Base-by-base conservation (phyloP, 768 basidiomycete species). In the Xerocomellus intermedius region DNA sequence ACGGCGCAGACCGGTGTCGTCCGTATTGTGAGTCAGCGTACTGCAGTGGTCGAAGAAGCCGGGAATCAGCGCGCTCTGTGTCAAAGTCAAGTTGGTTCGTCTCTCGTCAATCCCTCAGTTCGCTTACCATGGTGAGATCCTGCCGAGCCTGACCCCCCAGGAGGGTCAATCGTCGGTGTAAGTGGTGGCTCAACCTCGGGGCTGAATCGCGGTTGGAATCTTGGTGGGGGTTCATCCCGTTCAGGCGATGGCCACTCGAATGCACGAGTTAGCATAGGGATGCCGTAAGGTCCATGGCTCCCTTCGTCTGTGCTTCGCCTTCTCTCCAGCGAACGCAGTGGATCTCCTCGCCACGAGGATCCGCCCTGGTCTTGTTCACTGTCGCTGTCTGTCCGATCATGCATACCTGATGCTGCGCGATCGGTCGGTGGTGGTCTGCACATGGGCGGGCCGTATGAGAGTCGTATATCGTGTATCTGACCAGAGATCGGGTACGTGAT, bases 301-400 rank as follows among this genome's bases (percentile, higher is more conserved):
- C 54, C 60, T 33, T 63, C 59, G n/a, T 62, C 59, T 21, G 36
- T 59, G 32, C 57, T 67, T 60, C 60, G 46, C 14, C 60, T 52
- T 58, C 59, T 54, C 43, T 59, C 58, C 39, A 36, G 17, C 17
- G 47, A 12, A 50, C 19, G 50, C 21, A 30, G 39, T 35, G 45
- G 30, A n/a, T 58, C 68, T 33, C 37, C 52, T 36, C 57, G 68
- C 55, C 64, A 59, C 56, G 75, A 67, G n/a, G 79, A 77, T 28
- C 73, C 75, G 1, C 75, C 77, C 16, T 75, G 69, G 8, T 79
- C 78, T 36, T 77, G 73, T 57, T 81, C 82, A 9, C 69, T 71
- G 55, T 81, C 79, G 59, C 73, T 59, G 22, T 65, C 65, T 22
- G 52, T 33, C 76, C 74, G 79, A 54, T 59, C 64, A 36, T 48